Conservation (phyloP, 2,329 filamentous ascomycete species). For the Hirsutella thompsonii region DNA sequence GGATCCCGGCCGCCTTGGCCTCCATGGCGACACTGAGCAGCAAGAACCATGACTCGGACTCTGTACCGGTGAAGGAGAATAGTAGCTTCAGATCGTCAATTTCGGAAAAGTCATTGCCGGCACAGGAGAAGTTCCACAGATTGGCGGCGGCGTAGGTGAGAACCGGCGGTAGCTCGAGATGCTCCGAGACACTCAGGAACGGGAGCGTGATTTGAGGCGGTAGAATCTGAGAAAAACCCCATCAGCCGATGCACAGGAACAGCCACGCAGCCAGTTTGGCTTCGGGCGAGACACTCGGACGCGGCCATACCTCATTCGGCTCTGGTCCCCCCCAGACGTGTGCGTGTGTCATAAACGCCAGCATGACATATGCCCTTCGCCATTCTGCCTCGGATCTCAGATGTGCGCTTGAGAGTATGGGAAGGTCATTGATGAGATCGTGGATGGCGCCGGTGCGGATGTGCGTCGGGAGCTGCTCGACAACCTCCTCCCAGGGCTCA, state of each 20-base stretch:
- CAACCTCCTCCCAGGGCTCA: slow-evolving; percentile 62
- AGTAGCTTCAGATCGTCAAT: slow-evolving; percentile 59
- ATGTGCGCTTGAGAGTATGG: slow-evolving; percentile 52
- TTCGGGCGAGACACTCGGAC: background rate
- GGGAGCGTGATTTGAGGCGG: slow-evolving; percentile 69
- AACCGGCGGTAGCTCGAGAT: slow-evolving; percentile 72
- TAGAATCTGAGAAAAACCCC: slow-evolving; percentile 33
- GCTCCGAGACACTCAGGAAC: slow-evolving; percentile 55
- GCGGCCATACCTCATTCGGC: slow-evolving; percentile 51
- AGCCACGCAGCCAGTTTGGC: too few relatives aligned
- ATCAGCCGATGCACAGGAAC: too few relatives aligned
- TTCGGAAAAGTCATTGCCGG: slow-evolving; percentile 39
- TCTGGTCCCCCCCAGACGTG: slow-evolving; percentile 81
- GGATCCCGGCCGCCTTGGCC: slow-evolving; percentile 59
- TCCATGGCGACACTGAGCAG: slow-evolving; percentile 85
- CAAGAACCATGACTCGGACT: slow-evolving; percentile 93
- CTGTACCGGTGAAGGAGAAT: slow-evolving; percentile 76
- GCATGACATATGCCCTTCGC: slow-evolving; percentile 66
- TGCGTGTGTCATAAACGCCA: slow-evolving; percentile 69
- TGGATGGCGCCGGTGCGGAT: slow-evolving; percentile 54
- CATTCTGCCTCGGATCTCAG: slow-evolving; percentile 58
- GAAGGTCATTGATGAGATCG: slow-evolving; percentile 49
- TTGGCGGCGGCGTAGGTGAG: slow-evolving; percentile 82
- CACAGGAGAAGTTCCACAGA: slow-evolving; percentile 76
- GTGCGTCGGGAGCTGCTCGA: slow-evolving; percentile 52